Conservation (phyloP, 1,139 yeast genomes). For the Pichia sp. region DNA sequence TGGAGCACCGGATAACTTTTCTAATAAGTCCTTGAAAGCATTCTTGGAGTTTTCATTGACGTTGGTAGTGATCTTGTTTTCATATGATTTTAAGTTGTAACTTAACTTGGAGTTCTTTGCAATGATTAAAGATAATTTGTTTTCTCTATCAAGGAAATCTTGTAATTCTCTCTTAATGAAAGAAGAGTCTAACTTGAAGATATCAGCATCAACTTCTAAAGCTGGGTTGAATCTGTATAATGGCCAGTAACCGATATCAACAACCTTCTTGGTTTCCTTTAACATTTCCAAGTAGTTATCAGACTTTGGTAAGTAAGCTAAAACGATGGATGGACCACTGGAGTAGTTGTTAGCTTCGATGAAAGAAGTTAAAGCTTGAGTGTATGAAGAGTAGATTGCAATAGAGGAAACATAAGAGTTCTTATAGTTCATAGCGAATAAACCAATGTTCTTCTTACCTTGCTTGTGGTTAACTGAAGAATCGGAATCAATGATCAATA, state of each 20-base stretch:
- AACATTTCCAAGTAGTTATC: slow-evolving; percentile 65
- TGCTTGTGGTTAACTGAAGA: slow-evolving; percentile 54
- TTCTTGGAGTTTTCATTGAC: slow-evolving; percentile 59
- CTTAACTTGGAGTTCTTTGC: slow-evolving; percentile 72
- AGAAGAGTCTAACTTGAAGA: slow-evolving; percentile 81
- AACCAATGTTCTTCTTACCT: slow-evolving; percentile 90
- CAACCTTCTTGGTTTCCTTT: slow-evolving; percentile 86
- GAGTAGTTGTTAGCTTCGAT: slow-evolving; percentile 79
- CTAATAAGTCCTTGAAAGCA: slow-evolving; percentile 74
- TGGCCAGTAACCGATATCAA: slow-evolving; percentile 96
- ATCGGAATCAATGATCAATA: slow-evolving; percentile 89
- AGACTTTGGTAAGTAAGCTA: slow-evolving; percentile 86
- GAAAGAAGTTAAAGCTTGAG: slow-evolving; percentile 87
- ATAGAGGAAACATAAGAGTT: slow-evolving; percentile 91
- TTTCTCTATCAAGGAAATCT: slow-evolving; percentile 85
- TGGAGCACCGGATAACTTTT: slow-evolving; percentile 93
- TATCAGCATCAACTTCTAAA: slow-evolving; percentile 44
- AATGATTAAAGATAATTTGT: slow-evolving; percentile 76
- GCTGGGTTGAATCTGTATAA: slow-evolving; percentile 81
- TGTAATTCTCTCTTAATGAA: slow-evolving; percentile 74
- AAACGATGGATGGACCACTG: slow-evolving; percentile 85
- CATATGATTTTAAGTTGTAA: slow-evolving; percentile 69
- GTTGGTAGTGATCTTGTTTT: slow-evolving; percentile 58
- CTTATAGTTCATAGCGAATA: slow-evolving; percentile 94
- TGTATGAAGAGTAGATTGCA: slow-evolving; percentile 90